Base-by-base conservation (phyloP, 345 rosid species). In the Hevea brasiliensis region DNA sequence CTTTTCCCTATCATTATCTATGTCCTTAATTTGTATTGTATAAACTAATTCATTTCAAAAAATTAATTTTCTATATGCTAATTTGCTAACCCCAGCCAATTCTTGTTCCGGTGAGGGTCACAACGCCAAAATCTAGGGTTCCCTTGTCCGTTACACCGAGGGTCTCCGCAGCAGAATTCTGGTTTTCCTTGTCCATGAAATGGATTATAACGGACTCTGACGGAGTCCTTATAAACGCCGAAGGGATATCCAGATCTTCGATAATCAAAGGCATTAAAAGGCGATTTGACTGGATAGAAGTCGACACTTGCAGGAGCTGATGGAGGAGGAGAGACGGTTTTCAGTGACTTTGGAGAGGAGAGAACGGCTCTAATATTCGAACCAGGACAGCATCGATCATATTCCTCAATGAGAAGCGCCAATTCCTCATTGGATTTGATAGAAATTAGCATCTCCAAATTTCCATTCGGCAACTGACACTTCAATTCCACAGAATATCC, bases 391-490 rank as follows among this genome's bases (percentile, higher is more conserved):
- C 53, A 47, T 29, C 51, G 53, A 42, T 75, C 76, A 58, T 74
- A 79, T 40, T 74, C 79, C 11, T 72, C 35, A 4, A 90, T 58
- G 48, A 95, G 67, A 67, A 72, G 81, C 5, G 77, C 62, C 72
- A 95, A 75, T 29, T 95, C 97, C 58, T 95, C 97, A 4, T 89
- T 94, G 20, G 98, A 89, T 60, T 87, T 95, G 12, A 95, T 66
- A 21, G 96, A 80, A 61, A 95, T 75, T 54, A 95, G 76, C 50
- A 94, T 92, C 81, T 92, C 99, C 37, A 91, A 77, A 76, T 95
- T 96, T 11, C 89, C 97, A 74, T 88, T 69, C 0, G 97, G 98
- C 65, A 92, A 81, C 26, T 85, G 94, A 76, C 98, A 95, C 81
- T 73, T 80, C 69, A 95, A 66, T 21, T 75, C 81, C 14, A 86